Base-by-base conservation (phyloP, 768 basidiomycete genomes). In the Suillus discolor region DNA sequence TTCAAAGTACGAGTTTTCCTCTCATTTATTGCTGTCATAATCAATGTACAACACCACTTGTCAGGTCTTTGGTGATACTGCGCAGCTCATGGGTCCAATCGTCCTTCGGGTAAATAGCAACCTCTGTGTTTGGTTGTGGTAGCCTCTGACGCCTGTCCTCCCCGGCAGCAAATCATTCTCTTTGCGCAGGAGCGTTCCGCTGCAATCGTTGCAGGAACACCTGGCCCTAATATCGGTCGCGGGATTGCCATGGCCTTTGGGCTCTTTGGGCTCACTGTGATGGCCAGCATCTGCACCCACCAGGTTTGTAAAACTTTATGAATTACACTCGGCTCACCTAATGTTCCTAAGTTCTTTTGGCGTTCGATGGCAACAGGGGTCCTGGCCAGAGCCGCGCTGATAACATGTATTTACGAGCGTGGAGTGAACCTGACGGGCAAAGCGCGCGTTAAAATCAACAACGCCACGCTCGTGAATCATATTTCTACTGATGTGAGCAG, bases 361-460 rank as follows among this genome's bases (percentile, higher is more conserved):
- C 81, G 87, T 51, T 86, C 87, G 6, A 90, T 90, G 85, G 77
- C 80, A 31, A 85, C 86, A 0, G 91, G 92, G 31, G 83, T 89
- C 4, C 78, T 91, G 31, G 83, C 85, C 0, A 83, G 91, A 64
- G 85, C 85, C 0, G 86, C 90, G 13, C 79, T 94, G 34, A 91
- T 90, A 60, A 83, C 84, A 49, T 86, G 86, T 0, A 84, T 93
- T 25, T 94, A 92, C 77, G 85, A 89, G 68, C 87, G 90, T 59
- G 85, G 87, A 5, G 82, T 93, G 42, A 78, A 79, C 41, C 79
- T 94, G 36, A 87, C 88, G 1, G 87, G 87, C 6, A 89, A 87
- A 74, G 84, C 89, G 12, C 82, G 91, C 59, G 84, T 85, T 16
- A 80, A 81, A 38, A 81, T 90, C 57, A 82, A 87, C 3, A 93